Base-by-base conservation (phyloP, 1,284 basidiomycete genomes). In the Dichomitus squalens region DNA sequence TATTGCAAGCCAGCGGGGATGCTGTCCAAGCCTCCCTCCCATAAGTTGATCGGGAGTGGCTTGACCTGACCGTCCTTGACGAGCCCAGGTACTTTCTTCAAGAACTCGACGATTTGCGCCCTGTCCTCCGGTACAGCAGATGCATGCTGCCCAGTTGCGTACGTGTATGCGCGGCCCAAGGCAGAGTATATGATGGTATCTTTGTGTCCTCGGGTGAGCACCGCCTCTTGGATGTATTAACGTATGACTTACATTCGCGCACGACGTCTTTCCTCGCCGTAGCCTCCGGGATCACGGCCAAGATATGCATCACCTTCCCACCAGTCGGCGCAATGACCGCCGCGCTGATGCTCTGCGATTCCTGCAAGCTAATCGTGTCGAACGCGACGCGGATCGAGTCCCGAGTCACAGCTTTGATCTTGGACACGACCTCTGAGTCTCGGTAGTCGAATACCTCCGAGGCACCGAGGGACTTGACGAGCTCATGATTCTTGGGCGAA, bases 381-480 rank as follows among this genome's bases (percentile, higher is more conserved):
- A 68, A 49, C 14, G 60, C 62, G 18, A 23, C 20, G 12, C 53
- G 57, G 39, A 69, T 39, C 33, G 63, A 47, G 50, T 68, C 64
- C 14, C 49, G 58, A 8, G 67, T 63, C 36, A 48, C 61, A 4
- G 44, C 54, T 53, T 66, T 68, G 55, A 69, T 44, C 52, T 60
- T 52, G 14, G 33, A 14, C 8, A 68, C 56, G 14, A 59, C 64
- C 2, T 61, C 56, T 7, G 64, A 57, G 39, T 65, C 68, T 9
- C 50, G 52, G 63, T 69, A 66, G 60, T 77, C 72, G 61, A 78
- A 71, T 2, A 75, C 72, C 1, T 65, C 73, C 43, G 76, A 71
- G 0, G 79, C 80, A 8, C 80, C 80, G 41, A 73, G 70, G 3
- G 66, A 57, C 59, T 73, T 73, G 57, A 78, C 64, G 18, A 77